Conservation (phyloP, 306 rosid species). For the Betula pendula region DNA sequence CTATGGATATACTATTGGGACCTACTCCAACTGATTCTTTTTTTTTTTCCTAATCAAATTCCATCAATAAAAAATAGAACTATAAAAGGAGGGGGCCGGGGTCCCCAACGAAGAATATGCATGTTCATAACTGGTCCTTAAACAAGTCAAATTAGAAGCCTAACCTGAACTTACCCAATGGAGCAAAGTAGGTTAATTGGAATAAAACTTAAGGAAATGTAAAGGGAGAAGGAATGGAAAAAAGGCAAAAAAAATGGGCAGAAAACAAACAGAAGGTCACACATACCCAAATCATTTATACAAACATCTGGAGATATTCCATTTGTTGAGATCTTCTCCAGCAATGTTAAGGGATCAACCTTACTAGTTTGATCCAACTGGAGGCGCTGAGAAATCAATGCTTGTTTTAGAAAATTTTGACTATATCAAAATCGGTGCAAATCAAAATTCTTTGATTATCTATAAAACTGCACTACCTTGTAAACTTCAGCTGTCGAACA, state of each 20-base stretch:
- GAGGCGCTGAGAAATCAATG: constrained; percentile 52
- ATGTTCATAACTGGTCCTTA: neutral
- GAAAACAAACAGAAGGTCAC: constrained; percentile 6
- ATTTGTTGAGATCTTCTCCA: constrained; percentile 63
- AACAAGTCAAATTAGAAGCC: constrained; percentile 15
- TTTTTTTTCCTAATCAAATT: no score
- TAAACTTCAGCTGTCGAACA: constrained; percentile 95
- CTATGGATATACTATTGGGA: neutral
- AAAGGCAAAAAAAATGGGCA: neutral
- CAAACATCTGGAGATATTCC: constrained; percentile 91
- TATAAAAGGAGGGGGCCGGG: no score
- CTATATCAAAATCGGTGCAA: constrained; percentile 1
- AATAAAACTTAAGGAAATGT: constrained; percentile 19
- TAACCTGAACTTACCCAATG: neutral
- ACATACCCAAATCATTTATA: constrained; percentile 85
- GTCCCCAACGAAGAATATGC: neutral
- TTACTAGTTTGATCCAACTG: constrained; percentile 68
- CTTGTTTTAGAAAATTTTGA: constrained; percentile 16
- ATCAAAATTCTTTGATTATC: constrained; percentile 4
- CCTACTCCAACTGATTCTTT: neutral
- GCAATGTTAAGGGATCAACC: constrained; percentile 69
- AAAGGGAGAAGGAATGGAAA: constrained; percentile 12
- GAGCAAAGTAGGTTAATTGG: constrained; percentile 2
- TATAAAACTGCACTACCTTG: constrained; percentile 58
- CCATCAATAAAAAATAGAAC: no score